Evolutionary conservation across 148 eudicot species (phyloP).

Genomic region (Persicaria maculosa): DNA sequence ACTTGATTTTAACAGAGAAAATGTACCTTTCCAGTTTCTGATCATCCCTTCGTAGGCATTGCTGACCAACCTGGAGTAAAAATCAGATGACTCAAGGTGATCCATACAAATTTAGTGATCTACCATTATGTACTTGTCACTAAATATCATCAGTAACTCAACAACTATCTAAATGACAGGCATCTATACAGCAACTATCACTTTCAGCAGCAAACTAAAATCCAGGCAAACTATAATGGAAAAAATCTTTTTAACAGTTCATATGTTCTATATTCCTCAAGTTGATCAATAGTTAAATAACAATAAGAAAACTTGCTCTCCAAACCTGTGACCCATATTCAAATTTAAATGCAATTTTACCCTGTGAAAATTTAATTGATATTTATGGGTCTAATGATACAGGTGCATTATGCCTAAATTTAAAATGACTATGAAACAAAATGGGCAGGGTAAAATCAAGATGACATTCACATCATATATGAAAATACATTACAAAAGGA

Average conservation of each 20-base stretch:
- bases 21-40: constrained; percentile 57
- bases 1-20: too few relatives aligned
- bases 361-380: background rate
- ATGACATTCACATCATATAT: background rate
- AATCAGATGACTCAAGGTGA: background rate
- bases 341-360: background rate
- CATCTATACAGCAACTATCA: too few relatives aligned
- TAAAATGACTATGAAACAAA: background rate
- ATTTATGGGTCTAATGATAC: background rate
- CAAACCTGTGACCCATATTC: background rate
- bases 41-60: constrained; percentile 75
- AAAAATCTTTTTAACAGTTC: constrained; percentile 15
- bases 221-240: too few relatives aligned
- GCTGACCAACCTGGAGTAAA: constrained; percentile 54
- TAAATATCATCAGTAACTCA: too few relatives aligned
- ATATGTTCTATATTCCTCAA: too few relatives aligned
- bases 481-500: background rate
- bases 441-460: constrained; percentile 3
- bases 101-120: background rate
- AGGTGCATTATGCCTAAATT: constrained; percentile 1
- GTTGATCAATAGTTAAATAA: too few relatives aligned
- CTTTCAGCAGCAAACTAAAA: too few relatives aligned
- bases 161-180: too few relatives aligned
- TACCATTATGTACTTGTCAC: constrained; percentile 97
- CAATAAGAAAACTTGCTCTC: background rate